phyloP scores from a whole-genome alignment of 2,329 filamentous ascomycete genomes.

The Raffaelea ambrosiae region DNA sequence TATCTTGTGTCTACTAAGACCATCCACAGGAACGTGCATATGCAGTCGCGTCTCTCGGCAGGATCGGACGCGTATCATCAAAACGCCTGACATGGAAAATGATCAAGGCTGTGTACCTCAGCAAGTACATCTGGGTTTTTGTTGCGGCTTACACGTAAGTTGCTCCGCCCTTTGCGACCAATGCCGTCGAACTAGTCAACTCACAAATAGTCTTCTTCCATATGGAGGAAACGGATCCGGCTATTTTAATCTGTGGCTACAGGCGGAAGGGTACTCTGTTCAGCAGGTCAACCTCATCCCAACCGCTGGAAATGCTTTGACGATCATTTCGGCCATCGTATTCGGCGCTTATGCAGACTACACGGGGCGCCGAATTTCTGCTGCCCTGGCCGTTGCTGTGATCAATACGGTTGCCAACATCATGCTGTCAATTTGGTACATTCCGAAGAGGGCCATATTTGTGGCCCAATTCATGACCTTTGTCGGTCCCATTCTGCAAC shows the following conservation, averaged over 20 bases:
- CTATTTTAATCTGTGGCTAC: conserved; percentile 44
- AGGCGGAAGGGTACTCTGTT: conserved; percentile 36
- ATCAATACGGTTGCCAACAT: background rate
- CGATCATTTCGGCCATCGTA: background rate
- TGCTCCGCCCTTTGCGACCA: no score
- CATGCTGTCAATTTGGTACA: conserved; percentile 2
- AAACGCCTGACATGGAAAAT: background rate
- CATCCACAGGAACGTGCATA: background rate
- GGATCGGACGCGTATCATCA: background rate
- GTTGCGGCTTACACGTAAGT: conserved; percentile 1
- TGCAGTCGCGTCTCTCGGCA: background rate
- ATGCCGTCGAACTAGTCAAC: no score
- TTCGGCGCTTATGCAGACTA: background rate
- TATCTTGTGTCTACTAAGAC: no score
- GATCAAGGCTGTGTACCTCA: background rate
- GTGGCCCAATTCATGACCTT: background rate
- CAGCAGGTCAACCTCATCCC: conserved; percentile 39
- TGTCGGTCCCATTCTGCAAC: background rate
- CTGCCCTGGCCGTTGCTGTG: background rate
- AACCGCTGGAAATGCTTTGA: conserved; percentile 18
- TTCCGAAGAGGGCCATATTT: background rate
- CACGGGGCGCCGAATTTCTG: background rate
- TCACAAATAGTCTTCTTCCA: background rate
- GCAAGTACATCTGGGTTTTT: conserved; percentile 2
- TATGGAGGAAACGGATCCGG: background rate